A percentile compares a stretch with the other conserved stretches of the same genome.
Evolutionary conservation across 768 basidiomycete genomes (phyloP).

Genomic region (Hericium rajendrae): DNA sequence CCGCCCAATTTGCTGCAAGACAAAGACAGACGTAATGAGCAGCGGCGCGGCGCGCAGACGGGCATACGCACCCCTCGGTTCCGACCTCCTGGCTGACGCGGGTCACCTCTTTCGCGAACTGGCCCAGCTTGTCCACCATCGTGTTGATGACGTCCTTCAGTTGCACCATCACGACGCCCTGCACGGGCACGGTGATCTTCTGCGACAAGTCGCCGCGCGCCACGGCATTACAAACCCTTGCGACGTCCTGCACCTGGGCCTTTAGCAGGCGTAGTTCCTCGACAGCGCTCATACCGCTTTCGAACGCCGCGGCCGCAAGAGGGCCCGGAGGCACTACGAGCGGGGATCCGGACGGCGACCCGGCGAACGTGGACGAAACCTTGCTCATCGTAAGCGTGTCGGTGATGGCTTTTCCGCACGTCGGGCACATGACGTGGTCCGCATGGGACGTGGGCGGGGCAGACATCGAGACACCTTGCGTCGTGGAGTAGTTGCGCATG

Average conservation of each 20-base stretch:
- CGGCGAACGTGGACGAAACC: slow-evolving; percentile 1
- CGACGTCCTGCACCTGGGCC: slow-evolving; percentile 64
- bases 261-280: slow-evolving; percentile 69
- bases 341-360: slow-evolving; percentile 4
- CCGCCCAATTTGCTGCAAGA: slow-evolving; percentile 60
- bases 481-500: neutral
- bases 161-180: slow-evolving; percentile 41
- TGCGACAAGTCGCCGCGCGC: slow-evolving; percentile 39
- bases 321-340: slow-evolving; percentile 34
- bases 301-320: slow-evolving; percentile 39
- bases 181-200: slow-evolving; percentile 42
- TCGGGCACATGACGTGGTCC: slow-evolving; percentile 8
- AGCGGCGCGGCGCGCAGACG: neutral
- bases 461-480: slow-evolving; percentile 3
- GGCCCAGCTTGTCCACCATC: slow-evolving; percentile 55
- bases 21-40: neutral
- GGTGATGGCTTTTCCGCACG: slow-evolving; percentile 9
- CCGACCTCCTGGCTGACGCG: slow-evolving; percentile 76
- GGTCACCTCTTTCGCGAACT: slow-evolving; percentile 84
- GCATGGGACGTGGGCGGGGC: slow-evolving; percentile 14
- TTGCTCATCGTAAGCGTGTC: slow-evolving; percentile 3
- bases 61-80: slow-evolving; percentile 35
- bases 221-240: slow-evolving; percentile 42
- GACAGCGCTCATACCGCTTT: slow-evolving; percentile 50
- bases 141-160: slow-evolving; percentile 38